Base-by-base conservation (phyloP, 2,329 filamentous ascomycete genomes). In the Scedosporium minutisporum region DNA sequence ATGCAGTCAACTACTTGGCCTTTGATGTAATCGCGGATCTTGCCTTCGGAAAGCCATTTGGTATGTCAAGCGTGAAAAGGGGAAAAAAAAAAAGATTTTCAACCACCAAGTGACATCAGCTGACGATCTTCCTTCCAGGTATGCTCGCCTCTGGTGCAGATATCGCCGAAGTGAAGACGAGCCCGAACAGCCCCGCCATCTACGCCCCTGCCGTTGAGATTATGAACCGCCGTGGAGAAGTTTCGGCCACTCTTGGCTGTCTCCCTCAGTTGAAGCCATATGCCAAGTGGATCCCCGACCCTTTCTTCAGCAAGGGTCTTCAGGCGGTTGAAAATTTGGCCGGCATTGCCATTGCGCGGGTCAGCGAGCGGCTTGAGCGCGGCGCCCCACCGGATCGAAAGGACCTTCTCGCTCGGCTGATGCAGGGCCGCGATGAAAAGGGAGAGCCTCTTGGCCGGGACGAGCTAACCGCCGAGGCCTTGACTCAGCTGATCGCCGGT, bases 401-500 rank as follows among this genome's bases (percentile, higher is more conserved):
- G 58, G 92, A 97, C 69, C 82, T 97, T 1, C 86, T 96, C 4
- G 87, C 89, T 1, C 83, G 90, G 1, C 78, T 97, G 9, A 93
- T 96, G 85, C 89, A 96, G 74, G 91, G 90, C 58, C 87, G 89
- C 63, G 91, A 96, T 72, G 88, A 90, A 65, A 88, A 84, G 25
- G 92, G 91, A 63, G 78, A 90, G 64, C 87, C 85, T 10, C 82
- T 96, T 0, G 87, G 89, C 4, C 83, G 89, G 27, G 83, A 89
- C 67, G 92, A 96, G 72, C 80, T 96, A 61, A 96, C 91, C 0
- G 91, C 91, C 42, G 93, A 96, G 76, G 92, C 92, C 0, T 78
- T 96, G 27, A 96, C 92, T 0, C 92, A 96, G 73, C 82, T 96
- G 51, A 96, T 92, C 68, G 89, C 89, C 1, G 89, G 89, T 27